phyloP scores from a whole-genome alignment of 2,329 filamentous ascomycete genomes.

The Fusarium musae region DNA sequence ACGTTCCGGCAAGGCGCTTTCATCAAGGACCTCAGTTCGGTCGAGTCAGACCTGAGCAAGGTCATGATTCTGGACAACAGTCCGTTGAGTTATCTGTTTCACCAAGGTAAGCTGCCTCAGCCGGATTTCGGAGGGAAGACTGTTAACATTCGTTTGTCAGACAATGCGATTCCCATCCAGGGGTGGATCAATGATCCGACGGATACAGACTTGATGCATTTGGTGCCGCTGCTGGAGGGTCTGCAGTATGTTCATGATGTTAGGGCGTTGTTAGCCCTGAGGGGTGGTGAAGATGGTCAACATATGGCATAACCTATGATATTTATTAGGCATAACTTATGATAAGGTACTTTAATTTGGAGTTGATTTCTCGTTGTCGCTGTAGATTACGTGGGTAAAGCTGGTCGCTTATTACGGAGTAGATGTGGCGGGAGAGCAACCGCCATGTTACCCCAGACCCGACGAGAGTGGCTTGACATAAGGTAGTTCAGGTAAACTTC shows the following conservation, averaged over 20 bases:
- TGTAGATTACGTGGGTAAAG: constrained; percentile 20
- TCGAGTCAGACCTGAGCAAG: constrained; percentile 96
- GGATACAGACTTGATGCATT: constrained; percentile 91
- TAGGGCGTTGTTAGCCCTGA: constrained; percentile 85
- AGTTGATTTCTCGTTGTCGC: constrained; percentile 19
- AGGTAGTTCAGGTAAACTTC: background rate
- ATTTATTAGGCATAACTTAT: constrained; percentile 16
- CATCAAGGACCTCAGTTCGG: constrained; percentile 96
- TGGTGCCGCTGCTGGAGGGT: constrained; percentile 92
- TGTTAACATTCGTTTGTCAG: constrained; percentile 59
- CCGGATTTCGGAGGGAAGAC: background rate
- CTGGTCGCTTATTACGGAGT: background rate
- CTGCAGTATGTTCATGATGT: constrained; percentile 98
- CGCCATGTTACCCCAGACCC: background rate
- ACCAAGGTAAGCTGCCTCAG: constrained; percentile 76
- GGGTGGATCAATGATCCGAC: constrained; percentile 99
- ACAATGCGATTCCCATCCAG: constrained; percentile 98
- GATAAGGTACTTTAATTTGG: constrained; percentile 26
- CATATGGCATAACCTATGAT: constrained; percentile 56
- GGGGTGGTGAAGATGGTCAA: constrained; percentile 83
- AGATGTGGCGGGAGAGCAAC: constrained; percentile 23
- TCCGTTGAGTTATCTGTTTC: constrained; percentile 97
- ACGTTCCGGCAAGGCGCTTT: constrained; percentile 95
- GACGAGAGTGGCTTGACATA: background rate
- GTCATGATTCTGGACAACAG: constrained; percentile 99